Evolutionary conservation across 768 basidiomycete species (phyloP), one percentile per base, ranked within the genome.

Genomic region (Solioccasus polychromus): DNA sequence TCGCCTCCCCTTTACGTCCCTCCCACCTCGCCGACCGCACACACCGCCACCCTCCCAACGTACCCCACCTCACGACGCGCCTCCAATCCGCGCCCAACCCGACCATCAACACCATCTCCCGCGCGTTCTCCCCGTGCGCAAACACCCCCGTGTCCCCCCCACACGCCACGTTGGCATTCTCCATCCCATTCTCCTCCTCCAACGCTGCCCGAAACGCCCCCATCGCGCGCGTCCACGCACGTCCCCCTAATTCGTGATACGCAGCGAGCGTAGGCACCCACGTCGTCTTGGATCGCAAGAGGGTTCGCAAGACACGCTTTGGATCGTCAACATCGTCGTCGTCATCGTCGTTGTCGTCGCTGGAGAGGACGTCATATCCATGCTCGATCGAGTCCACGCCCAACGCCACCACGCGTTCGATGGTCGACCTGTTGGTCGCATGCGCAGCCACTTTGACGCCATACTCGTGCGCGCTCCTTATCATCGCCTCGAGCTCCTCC

Each of bases 71-170:
- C 25, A 86, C 61, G 14, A 84, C 76, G 42, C 67, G 66, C 26
- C 63, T 60, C 76, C 76, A 78, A 20, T 67, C 62, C 18, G 77
- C 80, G 2, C 82, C 82, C 2, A 80, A 66, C 22, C 61, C 55
- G 12, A 75, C 73, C 84, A 84, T 83, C 24, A 83, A 59, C 53
- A 73, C 66, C 71, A 85, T 67, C 69, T 85, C 83, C 32, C 77
- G 61, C 22, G 77, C 72, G 54, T 85, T 85, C 50, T 71, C 65
- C 1, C 81, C 82, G 55, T 83, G 83, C 15, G 74, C 53, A 59
- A 84, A 85, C 2, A 75, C 73, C 8, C 82, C 83, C 2, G 82
- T 85, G 60, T 85, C 80, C 1, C 82, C 80, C 7, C 82, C 82
- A 55, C 77, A 78, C 7, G 7, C 26, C 6, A 11, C 7, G 6